Percentiles rank a stretch among this genome's conserved stretches.
These are phyloP conservation scores for Conringia planisiliqua DNA, from an alignment of 345 rosid species.

Conservation along the genomic window DNA sequence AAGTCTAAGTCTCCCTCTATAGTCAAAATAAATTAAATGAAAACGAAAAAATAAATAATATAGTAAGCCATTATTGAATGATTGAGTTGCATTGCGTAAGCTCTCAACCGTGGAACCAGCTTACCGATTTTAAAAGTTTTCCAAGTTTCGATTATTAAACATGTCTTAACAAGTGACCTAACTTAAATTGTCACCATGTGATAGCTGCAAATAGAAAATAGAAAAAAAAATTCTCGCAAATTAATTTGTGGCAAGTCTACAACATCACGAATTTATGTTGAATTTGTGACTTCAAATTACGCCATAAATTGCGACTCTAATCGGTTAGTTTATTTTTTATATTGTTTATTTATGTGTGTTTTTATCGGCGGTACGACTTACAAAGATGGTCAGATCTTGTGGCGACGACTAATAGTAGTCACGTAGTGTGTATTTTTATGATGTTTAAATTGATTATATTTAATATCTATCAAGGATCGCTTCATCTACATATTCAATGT, in stretches of 20 bases:
- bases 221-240: neutral
- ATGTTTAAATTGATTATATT: no score
- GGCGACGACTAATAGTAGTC: neutral
- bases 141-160: neutral
- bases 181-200: neutral
- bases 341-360: no score
- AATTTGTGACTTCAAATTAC: neutral
- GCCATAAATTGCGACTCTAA: neutral
- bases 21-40: neutral
- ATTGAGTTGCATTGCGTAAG: slow-evolving; percentile 16
- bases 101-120: neutral
- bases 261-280: neutral
- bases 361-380: neutral
- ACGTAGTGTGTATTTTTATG: no score
- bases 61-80: neutral
- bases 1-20: neutral
- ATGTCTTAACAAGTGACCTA: neutral
- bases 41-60: neutral
- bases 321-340: neutral
- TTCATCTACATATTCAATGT: neutral
- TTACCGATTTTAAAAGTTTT: neutral
- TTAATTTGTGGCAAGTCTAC: neutral
- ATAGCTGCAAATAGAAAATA: neutral
- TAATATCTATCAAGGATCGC: neutral
- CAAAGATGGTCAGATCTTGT: neutral